Base-by-base conservation (phyloP, 345 rosid genomes). In the Dipteronia dyeriana region DNA sequence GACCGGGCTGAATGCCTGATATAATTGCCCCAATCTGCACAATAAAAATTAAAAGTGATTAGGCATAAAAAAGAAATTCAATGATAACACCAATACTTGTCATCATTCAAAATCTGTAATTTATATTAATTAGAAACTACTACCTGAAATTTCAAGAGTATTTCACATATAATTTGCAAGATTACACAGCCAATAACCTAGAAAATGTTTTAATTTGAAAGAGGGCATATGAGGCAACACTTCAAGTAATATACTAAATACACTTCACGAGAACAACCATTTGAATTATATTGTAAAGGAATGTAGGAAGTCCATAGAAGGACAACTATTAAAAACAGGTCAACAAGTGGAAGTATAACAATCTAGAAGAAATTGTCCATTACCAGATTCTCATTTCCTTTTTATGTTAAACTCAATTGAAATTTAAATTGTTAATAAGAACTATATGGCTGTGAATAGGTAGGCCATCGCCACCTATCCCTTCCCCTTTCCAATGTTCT, bases 1-100 rank as follows among this genome's bases (percentile, higher is more conserved):
- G 86, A 71, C 99, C 99, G 63, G 99, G 98, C 85, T 96, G 98
- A 83, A 94, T 87, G 76, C 99, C 99, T 76, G 99, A 96, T 66
- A 91, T 89, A 82, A 96, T 96, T 25, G 99, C 99, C 79, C 97
- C 98, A 79, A 91, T 85, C 98, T 96, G 91, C 81, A 80, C n/a
- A 73, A 75, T 49, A 34, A 70, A 69, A 70, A 56, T 54, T 23
- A 75, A 7, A 80, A 54, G 61, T 72, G 64, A 54, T 22, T 64
- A 70, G 31, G 29, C 26, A 71, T 62, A 39, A 6, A 56, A 13
- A 13, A 20, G 34, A 16, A 51, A 66, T n/a, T 20, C 9, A 9
- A 20, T 45, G 17, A 63, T 7, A 49, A 25, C 57, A 66, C 56
- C 20, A 29, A 43, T 38, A 73, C 9, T 43, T 39, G 7, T 71